Conservation (phyloP, 2,329 filamentous ascomycete species). For the Cercospora zeina region DNA sequence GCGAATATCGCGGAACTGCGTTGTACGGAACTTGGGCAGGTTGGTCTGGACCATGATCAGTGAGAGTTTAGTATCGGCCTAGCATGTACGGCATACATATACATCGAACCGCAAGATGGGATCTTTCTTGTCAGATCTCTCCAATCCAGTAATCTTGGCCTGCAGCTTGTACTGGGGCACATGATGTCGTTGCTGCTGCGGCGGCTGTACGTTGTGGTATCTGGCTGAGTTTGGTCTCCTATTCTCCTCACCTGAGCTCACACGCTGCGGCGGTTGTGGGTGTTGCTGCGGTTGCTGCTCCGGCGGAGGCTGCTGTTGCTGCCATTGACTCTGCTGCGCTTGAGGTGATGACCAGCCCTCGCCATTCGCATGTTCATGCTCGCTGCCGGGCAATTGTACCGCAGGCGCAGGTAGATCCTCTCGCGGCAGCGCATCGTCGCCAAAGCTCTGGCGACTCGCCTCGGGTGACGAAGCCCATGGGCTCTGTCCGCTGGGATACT, state of each 20-base stretch:
- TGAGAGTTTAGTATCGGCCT: background rate
- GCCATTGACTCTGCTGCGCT: slow-evolving; percentile 11
- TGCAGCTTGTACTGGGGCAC: slow-evolving; percentile 67
- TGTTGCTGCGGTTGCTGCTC: slow-evolving; percentile 45
- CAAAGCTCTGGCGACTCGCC: slow-evolving; percentile 52
- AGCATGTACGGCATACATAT: slow-evolving; percentile 64
- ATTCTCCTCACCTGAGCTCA: slow-evolving; percentile 33
- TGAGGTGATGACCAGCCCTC: slow-evolving; percentile 31
- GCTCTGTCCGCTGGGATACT: slow-evolving; percentile 63
- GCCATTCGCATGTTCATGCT: slow-evolving; percentile 22
- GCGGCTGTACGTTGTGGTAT: slow-evolving; percentile 40
- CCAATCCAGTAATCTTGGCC: slow-evolving; percentile 90
- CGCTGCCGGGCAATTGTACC: slow-evolving; percentile 23
- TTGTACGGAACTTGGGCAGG: slow-evolving; percentile 95
- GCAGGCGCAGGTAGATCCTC: slow-evolving; percentile 37
- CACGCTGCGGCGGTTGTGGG: slow-evolving; percentile 35
- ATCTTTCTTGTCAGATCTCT: slow-evolving; percentile 92
- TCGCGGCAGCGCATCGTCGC: slow-evolving; percentile 40
- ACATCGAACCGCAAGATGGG: slow-evolving; percentile 94
- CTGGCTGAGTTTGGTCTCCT: slow-evolving; percentile 35
- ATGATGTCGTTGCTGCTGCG: slow-evolving; percentile 40
- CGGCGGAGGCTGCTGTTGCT: slow-evolving; percentile 43
- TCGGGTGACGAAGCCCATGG: slow-evolving; percentile 65
- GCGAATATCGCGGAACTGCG: slow-evolving; percentile 95
- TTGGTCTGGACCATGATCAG: slow-evolving; percentile 72